Conservation (phyloP, 2,329 filamentous ascomycete genomes). For the Neurospora sp. region DNA sequence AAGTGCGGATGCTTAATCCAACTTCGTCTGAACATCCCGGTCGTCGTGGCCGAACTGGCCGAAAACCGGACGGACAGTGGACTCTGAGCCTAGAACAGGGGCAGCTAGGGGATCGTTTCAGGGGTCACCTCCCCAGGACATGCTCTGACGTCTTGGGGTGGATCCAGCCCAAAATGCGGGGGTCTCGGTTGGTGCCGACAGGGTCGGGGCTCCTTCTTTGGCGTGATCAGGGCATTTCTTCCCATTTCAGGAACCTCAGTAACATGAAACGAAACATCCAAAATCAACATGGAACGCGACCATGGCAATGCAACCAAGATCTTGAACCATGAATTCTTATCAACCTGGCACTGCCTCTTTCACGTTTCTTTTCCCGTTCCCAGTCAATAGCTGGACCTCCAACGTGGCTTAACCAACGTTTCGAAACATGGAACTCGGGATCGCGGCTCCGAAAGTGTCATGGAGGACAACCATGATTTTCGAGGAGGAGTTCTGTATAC, state of each 20-base stretch:
- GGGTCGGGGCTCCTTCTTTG: not conserved
- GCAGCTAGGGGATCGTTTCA: not conserved
- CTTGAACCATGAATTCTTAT: not conserved
- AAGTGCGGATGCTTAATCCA: not conserved
- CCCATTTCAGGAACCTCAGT: not conserved
- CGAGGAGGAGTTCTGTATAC: not conserved
- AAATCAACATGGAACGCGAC: not conserved
- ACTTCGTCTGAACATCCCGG: not conserved
- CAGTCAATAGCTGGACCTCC: not conserved
- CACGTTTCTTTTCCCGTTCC: not conserved
- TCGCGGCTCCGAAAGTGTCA: conserved; percentile 1
- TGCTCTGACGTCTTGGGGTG: not conserved
- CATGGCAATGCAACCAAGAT: not conserved
- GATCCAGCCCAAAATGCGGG: not conserved
- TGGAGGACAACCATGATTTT: not conserved
- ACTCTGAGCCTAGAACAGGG: not conserved
- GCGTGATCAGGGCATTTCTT: not conserved
- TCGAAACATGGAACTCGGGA: conserved; percentile 1
- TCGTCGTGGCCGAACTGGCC: not conserved
- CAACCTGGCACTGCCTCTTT: not conserved
- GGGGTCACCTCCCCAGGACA: not conserved
- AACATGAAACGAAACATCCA: not conserved
- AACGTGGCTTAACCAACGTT: not conserved
- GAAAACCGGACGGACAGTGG: not conserved
- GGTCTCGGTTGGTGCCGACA: not conserved